These are phyloP conservation scores for Kazachstania sp. DNA, from an alignment of 1,139 yeast species.

Conservation along the genomic window DNA sequence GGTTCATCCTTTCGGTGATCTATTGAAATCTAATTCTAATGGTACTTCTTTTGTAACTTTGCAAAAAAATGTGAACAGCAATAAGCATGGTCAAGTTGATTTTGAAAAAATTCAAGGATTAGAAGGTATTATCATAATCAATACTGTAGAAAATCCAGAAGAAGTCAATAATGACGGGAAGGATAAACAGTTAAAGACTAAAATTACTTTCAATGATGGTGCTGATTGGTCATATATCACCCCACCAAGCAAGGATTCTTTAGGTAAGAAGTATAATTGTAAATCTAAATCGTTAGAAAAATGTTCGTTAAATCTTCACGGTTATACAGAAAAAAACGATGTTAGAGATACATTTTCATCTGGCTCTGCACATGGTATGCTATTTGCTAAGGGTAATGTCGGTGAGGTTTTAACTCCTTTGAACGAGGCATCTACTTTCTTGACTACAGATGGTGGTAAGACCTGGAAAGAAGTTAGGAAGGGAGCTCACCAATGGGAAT, in stretches of 20 bases:
- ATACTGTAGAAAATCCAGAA: constrained; percentile 51
- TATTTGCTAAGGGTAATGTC: constrained; percentile 86
- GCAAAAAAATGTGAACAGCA: constrained; percentile 68
- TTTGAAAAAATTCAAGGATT: constrained; percentile 76
- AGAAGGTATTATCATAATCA: constrained; percentile 80
- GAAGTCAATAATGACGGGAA: constrained; percentile 23
- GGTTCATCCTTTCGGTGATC: constrained; percentile 64
- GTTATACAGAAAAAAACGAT: constrained; percentile 82
- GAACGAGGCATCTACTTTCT: constrained; percentile 56
- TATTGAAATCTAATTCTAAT: constrained; percentile 88
- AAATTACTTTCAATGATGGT: constrained; percentile 86
- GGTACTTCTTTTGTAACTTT: constrained; percentile 85
- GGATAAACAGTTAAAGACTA: constrained; percentile 53
- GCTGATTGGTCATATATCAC: constrained; percentile 68
- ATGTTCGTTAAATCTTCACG: constrained; percentile 82
- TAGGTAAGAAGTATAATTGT: constrained; percentile 52
- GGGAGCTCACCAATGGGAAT: constrained; percentile 87
- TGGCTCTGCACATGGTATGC: constrained; percentile 77
- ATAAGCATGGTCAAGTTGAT: constrained; percentile 69
- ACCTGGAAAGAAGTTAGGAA: constrained; percentile 74
- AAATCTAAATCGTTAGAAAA: constrained; percentile 41
- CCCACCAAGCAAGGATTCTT: constrained; percentile 61
- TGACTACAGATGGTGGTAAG: constrained; percentile 82
- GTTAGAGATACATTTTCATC: constrained; percentile 80
- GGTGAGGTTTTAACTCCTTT: constrained; percentile 51